Conservation (phyloP, 192 early-diverging fungal genomes). For the Mortierella alpina region DNA sequence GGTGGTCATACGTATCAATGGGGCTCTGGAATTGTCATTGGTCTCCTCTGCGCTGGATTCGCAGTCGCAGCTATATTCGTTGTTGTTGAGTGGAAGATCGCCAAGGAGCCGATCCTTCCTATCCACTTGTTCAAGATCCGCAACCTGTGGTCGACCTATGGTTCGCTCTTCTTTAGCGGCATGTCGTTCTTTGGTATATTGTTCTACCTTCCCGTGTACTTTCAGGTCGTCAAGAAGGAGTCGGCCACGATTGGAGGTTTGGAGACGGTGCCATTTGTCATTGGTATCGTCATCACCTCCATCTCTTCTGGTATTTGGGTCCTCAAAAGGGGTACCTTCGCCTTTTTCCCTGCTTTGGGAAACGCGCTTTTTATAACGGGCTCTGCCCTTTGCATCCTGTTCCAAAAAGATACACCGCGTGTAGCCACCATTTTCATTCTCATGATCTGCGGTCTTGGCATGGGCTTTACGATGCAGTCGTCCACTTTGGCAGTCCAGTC, state of each 20-base stretch:
- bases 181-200: slow-evolving; percentile 68
- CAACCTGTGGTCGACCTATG: slow-evolving; percentile 65
- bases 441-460: slow-evolving; percentile 62
- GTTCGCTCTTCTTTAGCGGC: slow-evolving; percentile 64
- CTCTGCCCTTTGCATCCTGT: slow-evolving; percentile 65
- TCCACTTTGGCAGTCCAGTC: slow-evolving; percentile 57
- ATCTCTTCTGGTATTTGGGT: slow-evolving; percentile 65
- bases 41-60: slow-evolving; percentile 63
- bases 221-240: slow-evolving; percentile 67
- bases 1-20: slow-evolving; percentile 73
- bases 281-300: slow-evolving; percentile 64
- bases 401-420: slow-evolving; percentile 59
- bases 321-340: slow-evolving; percentile 62
- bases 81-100: slow-evolving; percentile 65
- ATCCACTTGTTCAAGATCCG: slow-evolving; percentile 61
- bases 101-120: slow-evolving; percentile 68
- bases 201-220: slow-evolving; percentile 76
- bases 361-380: slow-evolving; percentile 62
- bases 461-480: slow-evolving; percentile 69
- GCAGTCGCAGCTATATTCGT: slow-evolving; percentile 56
- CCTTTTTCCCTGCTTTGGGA: slow-evolving; percentile 64
- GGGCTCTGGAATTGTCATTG: slow-evolving; percentile 65
- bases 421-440: slow-evolving; percentile 67
- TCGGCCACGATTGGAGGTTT: slow-evolving; percentile 67
- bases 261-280: slow-evolving; percentile 71